Base-by-base conservation (phyloP, 1,139 yeast genomes). In the Suhomyces bokatorum region DNA sequence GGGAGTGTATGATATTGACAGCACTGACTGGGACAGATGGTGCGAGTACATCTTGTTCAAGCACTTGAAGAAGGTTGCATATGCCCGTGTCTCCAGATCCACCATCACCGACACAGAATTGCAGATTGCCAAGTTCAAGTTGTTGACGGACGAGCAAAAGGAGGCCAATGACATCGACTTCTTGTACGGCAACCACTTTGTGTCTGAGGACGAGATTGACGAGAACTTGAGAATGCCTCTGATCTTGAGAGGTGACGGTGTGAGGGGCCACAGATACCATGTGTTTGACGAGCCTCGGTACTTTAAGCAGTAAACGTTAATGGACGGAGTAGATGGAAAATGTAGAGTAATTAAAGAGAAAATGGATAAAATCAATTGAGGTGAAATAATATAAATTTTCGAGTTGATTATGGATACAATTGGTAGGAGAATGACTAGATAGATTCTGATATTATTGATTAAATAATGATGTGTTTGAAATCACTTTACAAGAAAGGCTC, bases 1-100 rank as follows among this genome's bases (percentile, higher is more conserved):
- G 2, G 85, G 96, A 37, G 88, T 93, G 93, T 81, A 84, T 56
- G 99, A 93, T 64, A 90, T 93, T 54, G 99, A 93, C 62, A 85
- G 91, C 42, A 75, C 86, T 10, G 99, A 93, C 63, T 88, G 95
- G 86, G 99, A 93, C 62, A 81, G 99, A 69, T 93, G 99, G 99
- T 93, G 99, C 70, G 96, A 93, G 68, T 93, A 93, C 67, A 90
- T 93, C 51, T 70, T 93, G 54, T 93, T 86, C 77, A 87, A 93
- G 64, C 85, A 86, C 48, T 71, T 93, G 66, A 85, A 82, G 64
- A 86, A 97, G 65, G 82, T 87, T 2, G 98, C 96, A 1, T 93
- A 93, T 63, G 98, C 98, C 2, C 82, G 99, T 64, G 86, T 93
- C 34, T 85, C 96, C 38, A 80, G 99, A 60, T 88, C 95, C 8